These are phyloP conservation scores for Castanopsis chinensis DNA, from an alignment of 306 rosid species.

Conservation along the genomic window DNA sequence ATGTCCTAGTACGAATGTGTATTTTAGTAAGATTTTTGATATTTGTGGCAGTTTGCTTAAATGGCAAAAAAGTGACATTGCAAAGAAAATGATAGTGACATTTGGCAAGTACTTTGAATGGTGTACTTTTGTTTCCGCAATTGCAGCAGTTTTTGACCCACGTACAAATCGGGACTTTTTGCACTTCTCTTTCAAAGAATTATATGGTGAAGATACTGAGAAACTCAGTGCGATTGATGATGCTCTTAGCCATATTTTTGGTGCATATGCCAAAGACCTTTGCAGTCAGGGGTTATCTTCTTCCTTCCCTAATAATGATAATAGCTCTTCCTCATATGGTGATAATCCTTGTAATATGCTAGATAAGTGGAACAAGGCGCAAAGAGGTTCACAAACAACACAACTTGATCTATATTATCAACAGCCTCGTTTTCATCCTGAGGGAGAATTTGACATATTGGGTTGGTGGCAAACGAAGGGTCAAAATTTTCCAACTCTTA, in stretches of 20 bases:
- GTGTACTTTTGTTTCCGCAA: background rate
- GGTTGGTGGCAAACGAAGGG: too few species aligned
- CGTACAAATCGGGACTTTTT: background rate
- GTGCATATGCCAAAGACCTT: background rate
- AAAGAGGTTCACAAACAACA: background rate
- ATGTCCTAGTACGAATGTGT: too few species aligned
- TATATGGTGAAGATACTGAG: too few species aligned
- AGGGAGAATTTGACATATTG: background rate
- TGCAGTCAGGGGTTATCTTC: background rate
- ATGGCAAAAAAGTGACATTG: too few species aligned
- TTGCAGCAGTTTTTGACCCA: background rate
- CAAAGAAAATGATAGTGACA: too few species aligned
- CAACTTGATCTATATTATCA: background rate
- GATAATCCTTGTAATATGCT: background rate
- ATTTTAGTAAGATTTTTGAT: too few species aligned
- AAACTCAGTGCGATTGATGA: too few species aligned
- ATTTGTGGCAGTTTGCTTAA: too few species aligned
- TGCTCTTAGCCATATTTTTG: too few species aligned
- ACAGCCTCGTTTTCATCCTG: rapidly evolving
- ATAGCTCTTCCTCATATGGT: background rate
- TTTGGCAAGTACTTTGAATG: too few species aligned
- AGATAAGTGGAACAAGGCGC: background rate
- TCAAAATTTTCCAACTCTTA: too few species aligned
- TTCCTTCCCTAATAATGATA: background rate
- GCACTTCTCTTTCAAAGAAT: too few species aligned